Evolutionary conservation across 2,329 filamentous ascomycete species (phyloP).

Genomic region (Chaetomium sp.): DNA sequence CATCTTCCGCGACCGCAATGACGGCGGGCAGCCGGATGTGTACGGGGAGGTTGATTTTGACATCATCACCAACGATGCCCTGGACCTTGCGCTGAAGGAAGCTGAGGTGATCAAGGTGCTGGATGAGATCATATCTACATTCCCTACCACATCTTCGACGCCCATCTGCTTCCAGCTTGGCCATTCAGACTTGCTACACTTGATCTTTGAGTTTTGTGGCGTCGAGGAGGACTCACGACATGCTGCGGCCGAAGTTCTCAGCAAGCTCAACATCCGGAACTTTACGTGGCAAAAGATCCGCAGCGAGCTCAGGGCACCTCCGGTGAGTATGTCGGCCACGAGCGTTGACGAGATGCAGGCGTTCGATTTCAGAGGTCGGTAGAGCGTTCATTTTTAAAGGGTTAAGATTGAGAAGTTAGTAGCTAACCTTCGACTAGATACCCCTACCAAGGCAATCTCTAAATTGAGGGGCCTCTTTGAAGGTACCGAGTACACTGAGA

Average conservation of each 20-base stretch:
- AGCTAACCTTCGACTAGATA: constrained; percentile 34
- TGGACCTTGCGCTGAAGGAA: constrained; percentile 83
- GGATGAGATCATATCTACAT: constrained; percentile 78
- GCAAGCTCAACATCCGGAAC: constrained; percentile 76
- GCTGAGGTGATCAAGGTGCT: constrained; percentile 91
- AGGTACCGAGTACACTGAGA: constrained; percentile 62
- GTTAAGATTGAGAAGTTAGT: background rate
- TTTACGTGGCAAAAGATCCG: constrained; percentile 79
- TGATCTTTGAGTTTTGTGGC: constrained; percentile 85
- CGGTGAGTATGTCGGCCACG: constrained; percentile 77
- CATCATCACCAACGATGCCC: constrained; percentile 74
- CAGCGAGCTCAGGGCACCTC: constrained; percentile 71
- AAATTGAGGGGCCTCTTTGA: constrained; percentile 55
- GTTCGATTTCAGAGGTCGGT: constrained; percentile 79
- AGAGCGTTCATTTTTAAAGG: background rate
- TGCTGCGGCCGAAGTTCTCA: constrained; percentile 73
- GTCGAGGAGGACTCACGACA: constrained; percentile 63
- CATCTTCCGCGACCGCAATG: constrained; percentile 74
- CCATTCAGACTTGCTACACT: constrained; percentile 76
- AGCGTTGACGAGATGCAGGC: constrained; percentile 83
- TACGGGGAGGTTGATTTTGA: constrained; percentile 94
- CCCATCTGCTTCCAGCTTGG: constrained; percentile 87
- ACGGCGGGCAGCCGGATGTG: constrained; percentile 73
- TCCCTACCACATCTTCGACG: constrained; percentile 64
- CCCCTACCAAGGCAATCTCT: constrained; percentile 50